A percentile compares a stretch with the other conserved stretches of the same genome.
Evolutionary conservation across 176 grass and related monocot genomes (phyloP).

Genomic region (Themeda triandra): DNA sequence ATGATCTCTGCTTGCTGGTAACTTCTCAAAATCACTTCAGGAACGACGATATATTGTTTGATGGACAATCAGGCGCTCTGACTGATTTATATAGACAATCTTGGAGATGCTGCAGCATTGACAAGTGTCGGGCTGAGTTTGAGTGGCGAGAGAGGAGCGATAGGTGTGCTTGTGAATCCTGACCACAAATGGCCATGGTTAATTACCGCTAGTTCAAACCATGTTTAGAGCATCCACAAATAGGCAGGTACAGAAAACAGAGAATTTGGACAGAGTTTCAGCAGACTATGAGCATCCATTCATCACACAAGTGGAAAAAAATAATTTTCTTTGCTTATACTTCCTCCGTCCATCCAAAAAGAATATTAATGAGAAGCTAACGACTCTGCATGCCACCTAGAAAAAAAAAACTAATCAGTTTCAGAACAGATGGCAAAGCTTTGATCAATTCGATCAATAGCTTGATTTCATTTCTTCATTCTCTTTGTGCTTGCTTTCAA

Average conservation of each 20-base stretch:
- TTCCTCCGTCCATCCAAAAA: too few species aligned
- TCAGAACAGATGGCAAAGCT: too few species aligned
- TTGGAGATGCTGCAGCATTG: not conserved
- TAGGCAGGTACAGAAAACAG: not conserved
- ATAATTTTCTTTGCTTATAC: too few species aligned
- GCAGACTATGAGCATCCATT: too few species aligned
- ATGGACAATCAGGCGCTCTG: not conserved
- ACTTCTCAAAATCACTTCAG: not conserved
- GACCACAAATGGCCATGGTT: not conserved
- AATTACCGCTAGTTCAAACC: not conserved
- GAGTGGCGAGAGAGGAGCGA: not conserved
- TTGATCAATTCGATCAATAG: not conserved
- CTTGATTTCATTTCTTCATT: not conserved
- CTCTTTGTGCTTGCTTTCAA: not conserved
- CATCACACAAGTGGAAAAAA: too few species aligned
- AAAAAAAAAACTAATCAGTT: too few species aligned
- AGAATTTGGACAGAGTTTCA: not conserved
- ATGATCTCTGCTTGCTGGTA: not conserved
- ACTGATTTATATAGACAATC: constrained; percentile 4
- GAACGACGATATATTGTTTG: not conserved
- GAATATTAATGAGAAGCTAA: too few species aligned
- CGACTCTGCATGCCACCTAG: too few species aligned
- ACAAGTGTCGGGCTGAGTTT: not conserved
- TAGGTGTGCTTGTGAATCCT: not conserved
- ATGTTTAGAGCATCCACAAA: not conserved